A percentile compares a stretch with the other conserved stretches of the same genome.
Conservation (phyloP, 2,329 filamentous ascomycete genomes). For the Thelonectria blattea region DNA sequence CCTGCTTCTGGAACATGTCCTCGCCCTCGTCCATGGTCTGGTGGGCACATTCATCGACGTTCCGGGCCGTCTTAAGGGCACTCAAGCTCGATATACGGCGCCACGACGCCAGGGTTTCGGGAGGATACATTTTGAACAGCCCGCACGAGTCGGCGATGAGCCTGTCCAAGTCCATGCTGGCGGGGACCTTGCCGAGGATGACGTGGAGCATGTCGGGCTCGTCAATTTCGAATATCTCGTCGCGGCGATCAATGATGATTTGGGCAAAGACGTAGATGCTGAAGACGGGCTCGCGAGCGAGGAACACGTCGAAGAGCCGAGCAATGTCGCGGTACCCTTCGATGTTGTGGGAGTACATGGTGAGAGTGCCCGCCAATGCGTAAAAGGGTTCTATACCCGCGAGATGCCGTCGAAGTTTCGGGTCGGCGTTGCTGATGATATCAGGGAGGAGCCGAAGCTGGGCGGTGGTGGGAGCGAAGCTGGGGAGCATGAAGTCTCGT, state of each 20-base stretch:
- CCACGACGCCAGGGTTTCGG: conserved; percentile 76
- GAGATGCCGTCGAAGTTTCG: conserved; percentile 75
- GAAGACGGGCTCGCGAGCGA: conserved; percentile 87
- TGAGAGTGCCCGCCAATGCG: conserved; percentile 89
- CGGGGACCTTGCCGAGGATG: conserved; percentile 84
- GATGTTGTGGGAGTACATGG: conserved; percentile 96
- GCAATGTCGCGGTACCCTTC: conserved; percentile 88
- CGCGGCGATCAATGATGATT: conserved; percentile 79
- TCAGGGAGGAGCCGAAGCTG: conserved; percentile 89
- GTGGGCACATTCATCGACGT: conserved; percentile 52
- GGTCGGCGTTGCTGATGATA: conserved; percentile 76
- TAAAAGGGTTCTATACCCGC: conserved; percentile 85
- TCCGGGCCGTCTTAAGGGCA: conserved; percentile 82
- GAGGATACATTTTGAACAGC: conserved; percentile 72
- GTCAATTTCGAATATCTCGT: conserved; percentile 88
- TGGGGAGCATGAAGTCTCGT: conserved; percentile 96
- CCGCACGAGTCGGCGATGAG: conserved; percentile 70
- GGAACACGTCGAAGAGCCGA: conserved; percentile 88
- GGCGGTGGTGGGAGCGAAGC: conserved; percentile 76
- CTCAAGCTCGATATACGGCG: conserved; percentile 73
- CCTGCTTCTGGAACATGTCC: conserved; percentile 72
- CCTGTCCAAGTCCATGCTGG: conserved; percentile 78
- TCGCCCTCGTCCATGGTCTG: conserved; percentile 72
- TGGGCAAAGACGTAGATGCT: conserved; percentile 91
- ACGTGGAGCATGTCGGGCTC: conserved; percentile 94